phyloP scores from a whole-genome alignment of 495 filamentous ascomycete species.

The Xylaria curta region DNA sequence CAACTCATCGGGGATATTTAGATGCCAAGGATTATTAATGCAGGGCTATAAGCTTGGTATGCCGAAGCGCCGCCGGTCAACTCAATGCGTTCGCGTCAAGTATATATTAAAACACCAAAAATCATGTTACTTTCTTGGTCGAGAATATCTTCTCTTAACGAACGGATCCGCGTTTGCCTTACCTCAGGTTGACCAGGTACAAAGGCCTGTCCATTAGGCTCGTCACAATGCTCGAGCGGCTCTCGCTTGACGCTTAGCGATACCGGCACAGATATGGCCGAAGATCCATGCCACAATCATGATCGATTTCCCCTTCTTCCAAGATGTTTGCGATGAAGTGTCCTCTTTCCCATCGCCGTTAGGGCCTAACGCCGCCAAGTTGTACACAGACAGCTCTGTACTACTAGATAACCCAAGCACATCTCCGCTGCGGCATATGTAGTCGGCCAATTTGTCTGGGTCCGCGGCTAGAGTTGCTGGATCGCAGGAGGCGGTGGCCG shows the following conservation, averaged over 20 bases:
- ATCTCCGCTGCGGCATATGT: background rate
- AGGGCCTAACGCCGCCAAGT: background rate
- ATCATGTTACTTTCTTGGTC: background rate
- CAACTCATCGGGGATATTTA: background rate
- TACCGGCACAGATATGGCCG: constrained; percentile 20
- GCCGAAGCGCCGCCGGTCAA: background rate
- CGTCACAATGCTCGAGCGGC: background rate
- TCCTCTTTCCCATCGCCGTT: background rate
- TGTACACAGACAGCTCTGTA: background rate
- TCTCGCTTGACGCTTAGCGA: constrained; percentile 12
- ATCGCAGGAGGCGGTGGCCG: constrained; percentile 2
- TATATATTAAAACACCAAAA: background rate
- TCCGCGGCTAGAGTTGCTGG: background rate
- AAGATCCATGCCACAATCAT: constrained; percentile 14
- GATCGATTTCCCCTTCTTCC: background rate
- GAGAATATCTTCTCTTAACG: background rate
- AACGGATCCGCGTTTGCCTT: background rate
- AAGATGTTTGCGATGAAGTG: background rate
- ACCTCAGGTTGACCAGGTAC: background rate
- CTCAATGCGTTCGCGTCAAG: background rate
- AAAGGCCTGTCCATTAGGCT: background rate
- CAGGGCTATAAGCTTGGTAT: constrained; percentile 1
- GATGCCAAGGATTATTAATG: constrained; percentile 6
- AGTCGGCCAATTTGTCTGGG: background rate
- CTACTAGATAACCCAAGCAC: background rate